These are phyloP conservation scores for Saprolegnia parasitica DNA, from an alignment of 352 stramenopile genomes.

Conservation along the genomic window DNA sequence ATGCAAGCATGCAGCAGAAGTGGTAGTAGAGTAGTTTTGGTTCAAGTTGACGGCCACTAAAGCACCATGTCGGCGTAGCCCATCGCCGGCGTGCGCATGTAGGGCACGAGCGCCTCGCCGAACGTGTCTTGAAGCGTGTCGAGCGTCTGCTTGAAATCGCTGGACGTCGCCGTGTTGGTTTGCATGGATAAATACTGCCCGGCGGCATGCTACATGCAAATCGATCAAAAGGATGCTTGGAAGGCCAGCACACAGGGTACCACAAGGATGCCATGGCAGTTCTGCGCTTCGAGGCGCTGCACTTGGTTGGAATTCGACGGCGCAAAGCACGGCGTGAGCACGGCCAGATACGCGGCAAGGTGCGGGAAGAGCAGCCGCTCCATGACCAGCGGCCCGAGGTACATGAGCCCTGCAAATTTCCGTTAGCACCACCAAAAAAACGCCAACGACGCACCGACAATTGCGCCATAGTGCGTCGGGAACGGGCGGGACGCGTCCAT, in stretches of 20 bases:
- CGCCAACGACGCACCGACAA: conserved; percentile 60
- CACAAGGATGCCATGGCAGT: conserved; percentile 83
- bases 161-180: conserved; percentile 37
- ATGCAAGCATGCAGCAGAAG: no score
- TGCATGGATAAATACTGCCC: conserved; percentile 75
- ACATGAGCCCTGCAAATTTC: conserved; percentile 56
- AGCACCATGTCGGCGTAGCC: conserved; percentile 1
- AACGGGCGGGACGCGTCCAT: conserved; percentile 69
- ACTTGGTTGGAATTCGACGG: conserved; percentile 71
- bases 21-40: background rate
- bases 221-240: conserved; percentile 16
- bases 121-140: conserved; percentile 70
- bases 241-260: conserved; percentile 35
- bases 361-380: conserved; percentile 91
- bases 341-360: conserved; percentile 78
- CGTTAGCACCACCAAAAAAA: background rate
- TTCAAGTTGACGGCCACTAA: background rate
- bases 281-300: conserved; percentile 76
- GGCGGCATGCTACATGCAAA: conserved; percentile 58
- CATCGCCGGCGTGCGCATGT: conserved; percentile 34
- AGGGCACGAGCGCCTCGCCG: conserved; percentile 70
- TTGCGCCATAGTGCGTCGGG: conserved; percentile 88
- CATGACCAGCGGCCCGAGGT: conserved; percentile 89
- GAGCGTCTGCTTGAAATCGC: conserved; percentile 46
- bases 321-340: conserved; percentile 74